Evolutionary conservation across 306 rosid genomes (phyloP).

Genomic region (Rubus idaeus): DNA sequence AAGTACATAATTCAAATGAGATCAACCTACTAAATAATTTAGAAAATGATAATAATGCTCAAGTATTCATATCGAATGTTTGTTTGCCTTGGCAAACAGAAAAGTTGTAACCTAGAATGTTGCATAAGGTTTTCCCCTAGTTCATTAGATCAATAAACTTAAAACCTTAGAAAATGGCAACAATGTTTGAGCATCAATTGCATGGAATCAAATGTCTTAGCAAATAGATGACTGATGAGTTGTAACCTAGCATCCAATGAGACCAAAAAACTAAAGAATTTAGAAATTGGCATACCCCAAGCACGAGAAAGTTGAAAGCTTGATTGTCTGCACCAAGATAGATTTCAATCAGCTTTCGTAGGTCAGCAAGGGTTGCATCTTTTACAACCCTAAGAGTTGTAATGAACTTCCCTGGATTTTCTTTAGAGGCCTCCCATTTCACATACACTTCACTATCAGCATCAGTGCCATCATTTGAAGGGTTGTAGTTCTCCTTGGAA

Average conservation of each 20-base stretch:
- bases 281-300: slow-evolving; percentile 11
- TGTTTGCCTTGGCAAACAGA: too few relatives aligned
- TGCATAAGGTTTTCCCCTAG: not conserved
- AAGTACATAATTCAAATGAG: not conserved
- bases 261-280: not conserved
- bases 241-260: not conserved
- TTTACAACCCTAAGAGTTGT: slow-evolving; percentile 16
- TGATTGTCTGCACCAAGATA: slow-evolving; percentile 24
- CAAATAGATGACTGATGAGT: not conserved
- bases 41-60: not conserved
- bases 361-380: slow-evolving; percentile 22
- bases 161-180: not conserved
- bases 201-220: not conserved
- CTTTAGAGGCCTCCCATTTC: slow-evolving; percentile 30
- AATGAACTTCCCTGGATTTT: slow-evolving; percentile 30
- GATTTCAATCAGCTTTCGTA: slow-evolving; percentile 25
- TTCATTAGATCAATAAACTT: not conserved
- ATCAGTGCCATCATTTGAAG: slow-evolving; percentile 14
- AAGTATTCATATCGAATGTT: too few relatives aligned
- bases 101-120: not conserved
- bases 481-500: slow-evolving; percentile 31
- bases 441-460: slow-evolving; percentile 19
- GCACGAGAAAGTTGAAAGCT: slow-evolving; percentile 20
- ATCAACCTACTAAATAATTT: not conserved
- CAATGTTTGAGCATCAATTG: not conserved